phyloP scores from a whole-genome alignment of 2,329 filamentous ascomycete species.

The Alternaria triticina region DNA sequence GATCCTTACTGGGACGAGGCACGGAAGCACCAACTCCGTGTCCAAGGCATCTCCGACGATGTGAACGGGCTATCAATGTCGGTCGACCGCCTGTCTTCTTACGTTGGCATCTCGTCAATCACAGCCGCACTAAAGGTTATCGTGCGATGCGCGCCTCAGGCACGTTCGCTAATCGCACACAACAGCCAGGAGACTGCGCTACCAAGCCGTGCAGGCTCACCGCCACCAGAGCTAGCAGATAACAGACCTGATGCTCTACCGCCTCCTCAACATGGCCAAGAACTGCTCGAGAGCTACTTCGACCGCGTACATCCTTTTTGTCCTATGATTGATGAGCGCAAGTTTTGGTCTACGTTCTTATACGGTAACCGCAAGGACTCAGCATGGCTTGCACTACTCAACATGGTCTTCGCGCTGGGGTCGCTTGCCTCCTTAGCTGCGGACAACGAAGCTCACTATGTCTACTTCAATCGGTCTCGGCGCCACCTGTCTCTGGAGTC shows the following conservation, averaged over 20 bases:
- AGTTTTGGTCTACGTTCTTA: constrained; percentile 70
- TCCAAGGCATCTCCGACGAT: constrained; percentile 68
- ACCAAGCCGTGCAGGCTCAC: constrained; percentile 45
- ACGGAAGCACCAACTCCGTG: constrained; percentile 49
- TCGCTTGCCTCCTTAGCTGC: constrained; percentile 71
- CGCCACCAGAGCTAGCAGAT: constrained; percentile 43
- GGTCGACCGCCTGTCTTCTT: constrained; percentile 68
- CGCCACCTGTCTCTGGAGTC: constrained; percentile 70
- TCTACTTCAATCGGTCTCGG: constrained; percentile 73
- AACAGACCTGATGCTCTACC: constrained; percentile 56
- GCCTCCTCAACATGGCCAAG: constrained; percentile 68
- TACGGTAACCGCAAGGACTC: constrained; percentile 68
- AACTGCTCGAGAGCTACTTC: constrained; percentile 77
- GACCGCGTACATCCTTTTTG: constrained; percentile 74
- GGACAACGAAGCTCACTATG: constrained; percentile 69
- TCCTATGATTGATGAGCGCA: constrained; percentile 75
- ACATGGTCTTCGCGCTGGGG: constrained; percentile 79
- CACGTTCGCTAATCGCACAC: constrained; percentile 55
- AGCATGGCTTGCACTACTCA: constrained; percentile 74
- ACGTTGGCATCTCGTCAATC: constrained; percentile 76
- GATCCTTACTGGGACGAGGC: constrained; percentile 73
- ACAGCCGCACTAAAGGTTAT: constrained; percentile 77
- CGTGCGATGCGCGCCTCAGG: constrained; percentile 60
- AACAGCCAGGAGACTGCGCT: constrained; percentile 48
- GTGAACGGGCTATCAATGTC: constrained; percentile 71